Conservation (phyloP, 805 yeast species). For the Wickerhamiella occidentalis region DNA sequence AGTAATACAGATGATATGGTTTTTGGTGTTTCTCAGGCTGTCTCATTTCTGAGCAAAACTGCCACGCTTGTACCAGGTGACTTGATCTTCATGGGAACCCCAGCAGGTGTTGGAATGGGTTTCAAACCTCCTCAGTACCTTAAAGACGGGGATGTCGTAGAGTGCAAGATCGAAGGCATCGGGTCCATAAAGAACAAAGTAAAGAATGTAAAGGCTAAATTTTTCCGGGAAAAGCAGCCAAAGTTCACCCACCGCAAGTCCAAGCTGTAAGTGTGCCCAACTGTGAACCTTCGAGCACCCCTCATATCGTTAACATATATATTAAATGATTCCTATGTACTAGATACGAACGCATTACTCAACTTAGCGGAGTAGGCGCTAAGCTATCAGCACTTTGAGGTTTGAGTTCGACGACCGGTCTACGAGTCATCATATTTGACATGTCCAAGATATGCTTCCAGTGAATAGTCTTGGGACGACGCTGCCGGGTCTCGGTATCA, state of each 20-base stretch:
- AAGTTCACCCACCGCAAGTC: background rate
- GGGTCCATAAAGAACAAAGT: conserved; percentile 35
- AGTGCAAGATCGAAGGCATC: conserved; percentile 33
- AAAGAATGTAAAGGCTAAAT: conserved; percentile 7
- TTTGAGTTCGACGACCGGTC: conserved; percentile 21
- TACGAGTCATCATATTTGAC: conserved; percentile 63
- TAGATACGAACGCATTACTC: too few species aligned
- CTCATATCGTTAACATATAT: too few species aligned
- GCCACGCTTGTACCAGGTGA: conserved; percentile 44
- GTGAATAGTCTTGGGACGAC: conserved; percentile 82
- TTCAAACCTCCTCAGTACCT: conserved; percentile 34
- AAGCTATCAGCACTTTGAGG: background rate
- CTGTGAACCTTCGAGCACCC: background rate
- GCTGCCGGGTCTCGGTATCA: conserved; percentile 66
- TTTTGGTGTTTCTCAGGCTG: conserved; percentile 33
- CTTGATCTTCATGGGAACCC: conserved; percentile 45
- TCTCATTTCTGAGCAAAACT: conserved; percentile 40
- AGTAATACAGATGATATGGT: conserved; percentile 39
- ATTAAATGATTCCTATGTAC: too few species aligned
- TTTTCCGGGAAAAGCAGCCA: background rate
- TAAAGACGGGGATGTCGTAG: conserved; percentile 35
- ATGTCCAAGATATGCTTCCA: conserved; percentile 69
- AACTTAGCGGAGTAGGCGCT: background rate
- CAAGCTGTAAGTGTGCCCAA: background rate
- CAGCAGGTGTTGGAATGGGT: conserved; percentile 44